A percentile compares a stretch with the other conserved stretches of the same genome.
These are phyloP conservation scores for Calamus simplicifolius DNA, from an alignment of 176 grass and related monocot genomes.

Conservation along the genomic window DNA sequence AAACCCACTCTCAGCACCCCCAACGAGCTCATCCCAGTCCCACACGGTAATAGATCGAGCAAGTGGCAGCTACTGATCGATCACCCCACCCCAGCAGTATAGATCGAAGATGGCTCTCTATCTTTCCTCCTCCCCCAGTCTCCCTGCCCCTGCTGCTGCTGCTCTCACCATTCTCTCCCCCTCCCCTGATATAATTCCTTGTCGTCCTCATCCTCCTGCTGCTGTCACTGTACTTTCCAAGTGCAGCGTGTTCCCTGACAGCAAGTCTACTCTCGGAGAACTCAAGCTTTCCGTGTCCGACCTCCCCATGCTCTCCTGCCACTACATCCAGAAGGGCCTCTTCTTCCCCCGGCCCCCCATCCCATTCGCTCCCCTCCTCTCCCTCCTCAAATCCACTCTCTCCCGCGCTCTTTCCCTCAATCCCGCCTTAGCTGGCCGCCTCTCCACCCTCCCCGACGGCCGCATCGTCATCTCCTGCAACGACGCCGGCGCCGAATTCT, in stretches of 20 bases:
- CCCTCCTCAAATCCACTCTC: constrained; percentile 55
- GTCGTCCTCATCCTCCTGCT: not conserved
- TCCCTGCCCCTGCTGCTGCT: not conserved
- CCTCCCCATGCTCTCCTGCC: constrained; percentile 97
- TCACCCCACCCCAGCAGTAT: not conserved
- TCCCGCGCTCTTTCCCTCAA: constrained; percentile 42
- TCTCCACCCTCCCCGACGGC: constrained; percentile 61
- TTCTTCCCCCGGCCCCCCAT: constrained; percentile 58
- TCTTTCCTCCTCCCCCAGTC: not conserved
- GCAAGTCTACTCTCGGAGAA: constrained; percentile 33
- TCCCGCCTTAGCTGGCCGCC: constrained; percentile 65
- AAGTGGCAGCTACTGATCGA: too few relatives aligned
- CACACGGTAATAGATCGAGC: too few relatives aligned
- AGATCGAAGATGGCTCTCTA: not conserved
- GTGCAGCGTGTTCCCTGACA: constrained; percentile 46
- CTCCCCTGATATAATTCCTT: too few relatives aligned
- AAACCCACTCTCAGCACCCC: not conserved
- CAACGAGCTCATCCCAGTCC: too few relatives aligned
- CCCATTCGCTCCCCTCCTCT: constrained; percentile 45
- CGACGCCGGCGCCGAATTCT: constrained; percentile 66
- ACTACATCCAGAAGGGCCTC: constrained; percentile 98
- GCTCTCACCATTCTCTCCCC: too few relatives aligned
- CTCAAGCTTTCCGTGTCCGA: constrained; percentile 86
- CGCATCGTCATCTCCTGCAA: constrained; percentile 66
- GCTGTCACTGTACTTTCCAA: constrained; percentile 49